Evolutionary conservation across 306 rosid genomes (phyloP).

Genomic region (Quercus berberidifolia): DNA sequence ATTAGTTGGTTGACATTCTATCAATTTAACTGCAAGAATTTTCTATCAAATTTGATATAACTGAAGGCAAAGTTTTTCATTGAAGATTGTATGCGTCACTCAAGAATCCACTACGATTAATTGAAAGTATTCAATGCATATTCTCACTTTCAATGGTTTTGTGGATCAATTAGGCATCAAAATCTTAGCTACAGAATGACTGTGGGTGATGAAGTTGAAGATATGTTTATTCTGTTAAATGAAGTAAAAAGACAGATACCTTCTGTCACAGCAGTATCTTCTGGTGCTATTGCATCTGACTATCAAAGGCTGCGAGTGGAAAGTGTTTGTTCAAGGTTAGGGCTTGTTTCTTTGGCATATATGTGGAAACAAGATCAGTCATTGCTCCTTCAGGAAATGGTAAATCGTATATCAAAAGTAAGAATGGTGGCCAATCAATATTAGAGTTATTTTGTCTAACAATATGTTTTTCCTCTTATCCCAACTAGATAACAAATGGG

Average conservation of each 20-base stretch:
- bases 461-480: not conserved
- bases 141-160: constrained; percentile 21
- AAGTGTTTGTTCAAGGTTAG: constrained; percentile 97
- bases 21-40: not conserved
- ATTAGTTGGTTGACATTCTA: too few species aligned
- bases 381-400: constrained; percentile 91
- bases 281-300: constrained; percentile 99
- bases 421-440: constrained; percentile 1
- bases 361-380: constrained; percentile 98
- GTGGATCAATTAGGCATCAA: constrained; percentile 51
- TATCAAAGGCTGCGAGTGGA: constrained; percentile 97
- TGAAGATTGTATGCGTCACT: not conserved
- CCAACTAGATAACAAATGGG: constrained; percentile 67
- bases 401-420: constrained; percentile 34
- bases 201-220: constrained; percentile 96
- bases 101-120: not conserved
- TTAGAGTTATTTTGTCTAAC: constrained; percentile 4
- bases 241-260: constrained; percentile 91
- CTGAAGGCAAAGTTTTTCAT: not conserved
- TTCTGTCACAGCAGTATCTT: constrained; percentile 71
- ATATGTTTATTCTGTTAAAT: constrained; percentile 73
- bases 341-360: constrained; percentile 95
- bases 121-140: constrained; percentile 5
- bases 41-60: not conserved
- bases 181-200: constrained; percentile 83